Evolutionary conservation across 2,329 filamentous ascomycete species (phyloP).

Genomic region (Verticillium isaacii): DNA sequence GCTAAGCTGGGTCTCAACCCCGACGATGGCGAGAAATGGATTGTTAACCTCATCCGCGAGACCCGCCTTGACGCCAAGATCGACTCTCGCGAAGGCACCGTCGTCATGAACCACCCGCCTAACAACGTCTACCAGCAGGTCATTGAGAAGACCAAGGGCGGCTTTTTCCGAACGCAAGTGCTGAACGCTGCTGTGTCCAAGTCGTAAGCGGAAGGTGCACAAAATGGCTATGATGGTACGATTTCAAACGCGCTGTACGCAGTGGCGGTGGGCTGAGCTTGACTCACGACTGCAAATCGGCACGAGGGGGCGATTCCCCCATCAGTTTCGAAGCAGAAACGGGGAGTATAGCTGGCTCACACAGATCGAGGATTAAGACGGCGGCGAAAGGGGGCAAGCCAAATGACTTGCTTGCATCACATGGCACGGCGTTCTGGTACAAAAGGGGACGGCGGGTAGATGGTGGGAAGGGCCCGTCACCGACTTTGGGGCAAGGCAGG

Average conservation of each 20-base stretch:
- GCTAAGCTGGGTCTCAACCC: constrained; percentile 85
- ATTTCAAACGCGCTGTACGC: not conserved
- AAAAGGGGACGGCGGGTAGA: constrained; percentile 2
- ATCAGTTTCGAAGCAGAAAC: not conserved
- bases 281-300: not conserved
- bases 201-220: constrained; percentile 22
- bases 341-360: not conserved
- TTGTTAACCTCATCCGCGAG: constrained; percentile 97
- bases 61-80: constrained; percentile 98
- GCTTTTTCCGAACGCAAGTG: constrained; percentile 97
- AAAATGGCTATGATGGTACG: not conserved
- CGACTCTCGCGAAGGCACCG: constrained; percentile 97
- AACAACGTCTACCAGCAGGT: constrained; percentile 99
- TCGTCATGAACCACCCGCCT: constrained; percentile 98
- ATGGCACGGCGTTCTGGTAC: constrained; percentile 14
- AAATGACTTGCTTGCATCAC: constrained; percentile 11
- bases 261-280: not conserved
- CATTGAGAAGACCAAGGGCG: constrained; percentile 97
- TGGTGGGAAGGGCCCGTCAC: not conserved
- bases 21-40: constrained; percentile 99
- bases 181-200: constrained; percentile 64
- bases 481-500: not conserved
- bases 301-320: not conserved
- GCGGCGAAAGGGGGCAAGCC: not conserved
- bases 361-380: not conserved